Conservation (phyloP, 129 eudicot genomes). For the Gnaphalium uliginosum region DNA sequence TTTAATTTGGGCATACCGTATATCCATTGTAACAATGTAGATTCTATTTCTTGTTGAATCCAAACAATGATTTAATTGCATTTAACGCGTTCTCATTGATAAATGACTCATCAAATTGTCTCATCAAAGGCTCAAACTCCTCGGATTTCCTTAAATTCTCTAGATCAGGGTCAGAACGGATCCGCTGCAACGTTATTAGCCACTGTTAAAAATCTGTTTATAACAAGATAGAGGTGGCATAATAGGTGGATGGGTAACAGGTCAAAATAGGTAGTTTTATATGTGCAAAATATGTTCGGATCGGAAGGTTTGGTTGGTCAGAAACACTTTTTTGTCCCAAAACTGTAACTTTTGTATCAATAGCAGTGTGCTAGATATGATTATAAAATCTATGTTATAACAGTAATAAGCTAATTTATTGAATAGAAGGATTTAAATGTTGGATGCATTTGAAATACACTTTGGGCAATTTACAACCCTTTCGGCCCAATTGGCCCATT, state of each 20-base stretch:
- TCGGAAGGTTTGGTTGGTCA: not conserved
- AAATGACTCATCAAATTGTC: conserved; percentile 81
- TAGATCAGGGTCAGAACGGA: conserved; percentile 89
- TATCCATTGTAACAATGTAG: conserved; percentile 8
- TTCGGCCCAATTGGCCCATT: not conserved
- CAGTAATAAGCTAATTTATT: not conserved
- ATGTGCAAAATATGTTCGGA: not conserved
- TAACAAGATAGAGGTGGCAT: not conserved
- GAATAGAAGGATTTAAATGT: not conserved
- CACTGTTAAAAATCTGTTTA: not conserved
- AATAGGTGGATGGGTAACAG: not conserved
- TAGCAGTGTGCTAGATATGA: not conserved
- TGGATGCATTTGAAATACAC: too few relatives aligned
- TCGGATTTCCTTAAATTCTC: conserved; percentile 68
- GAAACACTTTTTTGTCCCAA: not conserved
- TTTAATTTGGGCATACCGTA: conserved; percentile 8
- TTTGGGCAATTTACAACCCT: not conserved
- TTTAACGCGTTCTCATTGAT: conserved; percentile 94
- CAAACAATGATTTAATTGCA: conserved; percentile 89
- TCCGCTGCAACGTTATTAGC: conserved; percentile 55
- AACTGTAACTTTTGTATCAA: not conserved
- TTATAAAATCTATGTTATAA: too few relatives aligned
- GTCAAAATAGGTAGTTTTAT: not conserved
- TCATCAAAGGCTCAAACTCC: conserved; percentile 69
- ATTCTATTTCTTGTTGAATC: conserved; percentile 75